A percentile compares a stretch with the other conserved stretches of the same genome.
Evolutionary conservation across 2,329 filamentous ascomycete species (phyloP).

Genomic region (Aspergillus sp.): DNA sequence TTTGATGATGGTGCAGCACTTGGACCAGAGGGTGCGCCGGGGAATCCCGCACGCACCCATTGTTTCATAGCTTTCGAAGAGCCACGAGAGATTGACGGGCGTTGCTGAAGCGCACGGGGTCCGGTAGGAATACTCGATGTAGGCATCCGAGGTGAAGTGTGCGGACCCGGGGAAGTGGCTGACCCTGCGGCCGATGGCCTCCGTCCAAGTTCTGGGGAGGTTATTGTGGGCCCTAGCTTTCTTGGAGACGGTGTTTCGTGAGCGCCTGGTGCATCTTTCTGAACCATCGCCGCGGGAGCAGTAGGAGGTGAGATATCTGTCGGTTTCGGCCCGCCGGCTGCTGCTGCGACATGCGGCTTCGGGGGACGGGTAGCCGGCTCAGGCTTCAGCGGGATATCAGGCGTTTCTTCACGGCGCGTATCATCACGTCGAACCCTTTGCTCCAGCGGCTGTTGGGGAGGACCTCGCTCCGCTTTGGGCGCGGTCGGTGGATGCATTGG

Average conservation of each 20-base stretch:
- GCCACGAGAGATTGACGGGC: slow-evolving; percentile 33
- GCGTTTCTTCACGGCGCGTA: slow-evolving; percentile 22
- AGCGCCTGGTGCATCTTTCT: slow-evolving; percentile 24
- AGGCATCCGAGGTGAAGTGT: slow-evolving; percentile 41
- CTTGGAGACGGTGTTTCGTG: slow-evolving; percentile 24
- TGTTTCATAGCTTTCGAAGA: slow-evolving; percentile 40
- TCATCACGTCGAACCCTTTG: slow-evolving; percentile 29
- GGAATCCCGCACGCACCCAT: slow-evolving; percentile 43
- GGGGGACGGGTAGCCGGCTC: slow-evolving; percentile 29
- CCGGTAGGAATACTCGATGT: slow-evolving; percentile 44
- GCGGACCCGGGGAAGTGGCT: slow-evolving; percentile 33
- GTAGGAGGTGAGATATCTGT: slow-evolving; percentile 39
- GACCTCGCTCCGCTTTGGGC: slow-evolving; percentile 45
- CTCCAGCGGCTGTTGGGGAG: slow-evolving; percentile 28
- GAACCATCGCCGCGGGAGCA: slow-evolving; percentile 40
- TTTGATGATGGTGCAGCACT: slow-evolving; percentile 26
- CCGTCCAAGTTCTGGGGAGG: slow-evolving; percentile 31
- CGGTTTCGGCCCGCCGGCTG: slow-evolving; percentile 22
- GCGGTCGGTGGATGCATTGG: slow-evolving; percentile 45
- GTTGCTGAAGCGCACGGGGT: slow-evolving; percentile 44
- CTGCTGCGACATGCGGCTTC: slow-evolving; percentile 23
- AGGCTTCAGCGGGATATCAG: slow-evolving; percentile 27
- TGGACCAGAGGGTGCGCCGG: slow-evolving; percentile 25
- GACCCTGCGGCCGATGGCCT: slow-evolving; percentile 28
- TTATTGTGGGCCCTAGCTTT: slow-evolving; percentile 22